These are phyloP conservation scores for Leucogyrophana mollusca DNA, from an alignment of 768 basidiomycete species.

Conservation along the genomic window DNA sequence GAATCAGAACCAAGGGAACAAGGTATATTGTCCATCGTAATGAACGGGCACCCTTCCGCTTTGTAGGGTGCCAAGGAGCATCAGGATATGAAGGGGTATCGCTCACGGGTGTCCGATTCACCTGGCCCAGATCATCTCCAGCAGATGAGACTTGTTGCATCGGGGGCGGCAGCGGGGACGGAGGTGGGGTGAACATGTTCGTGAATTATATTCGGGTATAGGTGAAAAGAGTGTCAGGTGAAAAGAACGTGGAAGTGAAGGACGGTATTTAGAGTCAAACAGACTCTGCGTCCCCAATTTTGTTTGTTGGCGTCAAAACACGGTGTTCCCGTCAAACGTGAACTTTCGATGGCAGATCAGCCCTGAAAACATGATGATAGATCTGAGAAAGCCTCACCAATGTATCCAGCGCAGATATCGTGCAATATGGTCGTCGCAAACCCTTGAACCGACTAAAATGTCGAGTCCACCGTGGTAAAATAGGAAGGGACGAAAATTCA, in stretches of 20 bases:
- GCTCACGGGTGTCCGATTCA: slow-evolving; percentile 4
- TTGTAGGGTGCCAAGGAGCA: slow-evolving; percentile 11
- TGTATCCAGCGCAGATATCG: no score
- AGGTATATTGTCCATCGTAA: slow-evolving; percentile 50
- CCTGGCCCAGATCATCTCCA: slow-evolving; percentile 1
- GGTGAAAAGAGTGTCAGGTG: slow-evolving; percentile 22
- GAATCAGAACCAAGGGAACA: slow-evolving; percentile 53
- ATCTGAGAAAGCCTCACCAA: not conserved
- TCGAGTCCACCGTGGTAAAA: slow-evolving; percentile 13
- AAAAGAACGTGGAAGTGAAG: slow-evolving; percentile 26
- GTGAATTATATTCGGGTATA: slow-evolving; percentile 5
- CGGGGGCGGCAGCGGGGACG: slow-evolving; percentile 35
- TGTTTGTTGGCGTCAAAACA: no score
- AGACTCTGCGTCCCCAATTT: no score
- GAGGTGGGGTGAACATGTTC: slow-evolving; percentile 41
- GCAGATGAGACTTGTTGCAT: slow-evolving; percentile 7
- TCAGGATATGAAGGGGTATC: slow-evolving; percentile 1
- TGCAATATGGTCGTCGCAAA: no score
- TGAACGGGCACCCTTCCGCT: slow-evolving; percentile 38
- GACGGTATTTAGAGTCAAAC: not conserved
- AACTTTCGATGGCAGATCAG: no score
- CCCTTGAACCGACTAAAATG: no score
- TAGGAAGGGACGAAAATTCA: slow-evolving; percentile 1
- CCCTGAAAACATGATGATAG: not conserved
- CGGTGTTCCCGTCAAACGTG: no score